Evolutionary conservation across 164 flowering plant species (phyloP), one percentile per base, ranked within the genome.

Genomic region (Cinnamomum micranthum): DNA sequence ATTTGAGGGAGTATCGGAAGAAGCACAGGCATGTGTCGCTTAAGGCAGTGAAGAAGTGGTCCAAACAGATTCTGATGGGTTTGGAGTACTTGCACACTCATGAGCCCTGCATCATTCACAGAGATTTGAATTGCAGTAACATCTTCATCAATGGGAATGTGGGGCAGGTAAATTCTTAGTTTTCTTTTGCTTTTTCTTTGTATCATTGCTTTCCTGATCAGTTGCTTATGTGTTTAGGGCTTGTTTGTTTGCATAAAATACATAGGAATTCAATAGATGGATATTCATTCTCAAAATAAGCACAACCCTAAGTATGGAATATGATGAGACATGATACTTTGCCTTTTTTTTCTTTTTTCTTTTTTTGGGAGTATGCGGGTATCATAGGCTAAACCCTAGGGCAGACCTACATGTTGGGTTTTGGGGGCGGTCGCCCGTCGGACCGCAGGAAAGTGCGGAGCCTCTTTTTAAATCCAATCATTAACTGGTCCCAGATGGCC

Each of bases 121-220:
- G 97, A 69, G 97, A 92, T 76, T 89, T 92, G 73, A 92, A 92
- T 79, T 90, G 95, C 81, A 89, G 93, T 75, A 92, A 92, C 63
- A 79, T 91, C 59, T 89, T 92, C 82, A 84, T 92, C 85, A 92
- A 92, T 78, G 97, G 97, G 33, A 90, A 92, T 77, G 72, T 80
- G 50, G 97, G 97, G 7, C 88, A 90, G 94, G 97, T 90, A 81
- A 17, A 7, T 2, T 15, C n/a, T 2, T 55, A 17, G 2, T 55
- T 55, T 55, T 20, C n/a, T 14, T 55, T 55, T 20, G 6, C 47
- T 7, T 41, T 13, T 51, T 25, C 24, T 33, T 14, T n/a, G 20
- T n/a, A 65, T 77, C 35, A 20, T 6, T 23, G 66, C 71, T 59
- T 50, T 41, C 9, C 11, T 12, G 25, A 20, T 65, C 23, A 47